phyloP scores from a whole-genome alignment of 2,329 filamentous ascomycete genomes.

The Cordyceps cicadae region DNA sequence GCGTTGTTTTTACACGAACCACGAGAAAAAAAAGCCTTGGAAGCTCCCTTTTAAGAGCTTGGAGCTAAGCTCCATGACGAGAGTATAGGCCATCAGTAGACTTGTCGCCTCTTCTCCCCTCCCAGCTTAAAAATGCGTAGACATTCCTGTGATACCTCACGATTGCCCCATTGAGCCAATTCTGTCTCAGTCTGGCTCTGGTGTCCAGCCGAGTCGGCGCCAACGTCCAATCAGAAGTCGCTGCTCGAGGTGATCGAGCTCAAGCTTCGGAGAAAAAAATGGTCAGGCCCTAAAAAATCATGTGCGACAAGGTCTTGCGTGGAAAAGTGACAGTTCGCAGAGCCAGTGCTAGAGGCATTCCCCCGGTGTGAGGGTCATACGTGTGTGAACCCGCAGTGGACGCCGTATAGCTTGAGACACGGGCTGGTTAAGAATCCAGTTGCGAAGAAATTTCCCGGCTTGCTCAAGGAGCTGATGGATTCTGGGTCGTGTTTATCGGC shows the following conservation, averaged over 20 bases:
- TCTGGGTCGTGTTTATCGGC: neutral
- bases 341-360: neutral
- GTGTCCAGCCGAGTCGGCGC: neutral
- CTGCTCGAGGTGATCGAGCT: neutral
- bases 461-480: neutral
- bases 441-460: neutral
- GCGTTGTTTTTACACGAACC: neutral
- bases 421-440: neutral
- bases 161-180: neutral
- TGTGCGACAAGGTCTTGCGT: constrained; percentile 3
- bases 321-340: neutral
- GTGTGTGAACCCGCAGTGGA: neutral
- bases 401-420: neutral
- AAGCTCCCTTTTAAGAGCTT: constrained; percentile 3
- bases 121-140: constrained; percentile 1
- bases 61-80: neutral
- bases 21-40: neutral
- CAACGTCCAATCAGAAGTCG: neutral
- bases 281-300: neutral
- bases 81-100: neutral
- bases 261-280: neutral
- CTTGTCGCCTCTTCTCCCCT: neutral
- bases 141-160: constrained; percentile 6
- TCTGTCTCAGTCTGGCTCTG: constrained; percentile 6
- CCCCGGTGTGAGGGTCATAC: neutral